These are phyloP conservation scores for Phaffia australis DNA, from an alignment of 768 basidiomycete genomes.

Conservation along the genomic window DNA sequence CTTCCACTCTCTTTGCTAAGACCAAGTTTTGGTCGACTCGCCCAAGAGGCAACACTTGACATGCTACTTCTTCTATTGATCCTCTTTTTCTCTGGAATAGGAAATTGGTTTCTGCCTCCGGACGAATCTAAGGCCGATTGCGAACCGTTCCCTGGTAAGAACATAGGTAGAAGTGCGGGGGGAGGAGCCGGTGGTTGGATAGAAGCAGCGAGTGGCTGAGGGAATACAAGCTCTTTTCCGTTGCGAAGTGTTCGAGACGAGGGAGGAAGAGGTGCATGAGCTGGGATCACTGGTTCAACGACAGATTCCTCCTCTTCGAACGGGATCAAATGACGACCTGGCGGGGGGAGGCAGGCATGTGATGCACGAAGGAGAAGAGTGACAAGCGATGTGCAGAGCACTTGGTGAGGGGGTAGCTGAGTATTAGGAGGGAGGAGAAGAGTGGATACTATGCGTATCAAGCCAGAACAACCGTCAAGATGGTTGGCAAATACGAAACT, in stretches of 20 bases:
- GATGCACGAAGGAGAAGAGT: constrained; percentile 22
- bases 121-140: no score
- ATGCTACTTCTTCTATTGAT: constrained; percentile 2
- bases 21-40: constrained; percentile 3
- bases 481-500: neutral
- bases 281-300: constrained; percentile 1
- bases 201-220: constrained; percentile 13
- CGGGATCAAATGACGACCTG: constrained; percentile 22
- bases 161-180: neutral
- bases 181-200: neutral
- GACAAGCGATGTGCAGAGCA: constrained; percentile 15
- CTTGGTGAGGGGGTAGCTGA: constrained; percentile 14
- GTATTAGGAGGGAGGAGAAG: constrained; percentile 14
- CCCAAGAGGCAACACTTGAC: constrained; percentile 11
- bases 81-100: constrained; percentile 2
- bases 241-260: constrained; percentile 13
- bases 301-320: constrained; percentile 24
- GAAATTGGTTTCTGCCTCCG: constrained; percentile 4
- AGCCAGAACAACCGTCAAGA: neutral
- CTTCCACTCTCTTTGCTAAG: no score
- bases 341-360: constrained; percentile 5
- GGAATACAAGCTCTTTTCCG: constrained; percentile 21
- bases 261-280: constrained; percentile 5
- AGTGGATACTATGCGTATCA: constrained; percentile 6
- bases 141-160: neutral